Evolutionary conservation across 495 filamentous ascomycete genomes (phyloP).

Genomic region (Pyrenula aspistea): DNA sequence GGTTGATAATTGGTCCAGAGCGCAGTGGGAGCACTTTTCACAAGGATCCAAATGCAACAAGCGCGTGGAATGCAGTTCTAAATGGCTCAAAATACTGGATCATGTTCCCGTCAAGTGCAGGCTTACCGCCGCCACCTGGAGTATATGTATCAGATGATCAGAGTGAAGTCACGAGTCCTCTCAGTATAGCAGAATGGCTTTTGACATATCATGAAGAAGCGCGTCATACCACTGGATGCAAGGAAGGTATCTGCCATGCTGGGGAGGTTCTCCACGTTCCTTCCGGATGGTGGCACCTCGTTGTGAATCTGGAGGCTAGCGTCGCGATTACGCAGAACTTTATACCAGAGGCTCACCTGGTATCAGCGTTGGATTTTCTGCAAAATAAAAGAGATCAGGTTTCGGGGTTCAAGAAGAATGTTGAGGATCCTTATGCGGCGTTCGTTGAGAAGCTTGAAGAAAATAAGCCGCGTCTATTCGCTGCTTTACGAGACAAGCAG

Average conservation of each 20-base stretch:
- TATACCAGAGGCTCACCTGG: constrained; percentile 65
- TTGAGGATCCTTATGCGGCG: constrained; percentile 59
- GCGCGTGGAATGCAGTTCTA: constrained; percentile 93
- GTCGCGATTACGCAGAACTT: constrained; percentile 97
- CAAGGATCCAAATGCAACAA: constrained; percentile 68
- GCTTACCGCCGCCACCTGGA: constrained; percentile 61
- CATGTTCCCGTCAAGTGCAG: constrained; percentile 66
- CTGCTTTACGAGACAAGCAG: constrained; percentile 50
- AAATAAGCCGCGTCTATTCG: constrained; percentile 51
- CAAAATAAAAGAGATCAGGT: constrained; percentile 72
- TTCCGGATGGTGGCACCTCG: constrained; percentile 91
- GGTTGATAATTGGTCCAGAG: constrained; percentile 86
- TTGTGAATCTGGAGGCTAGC: constrained; percentile 73
- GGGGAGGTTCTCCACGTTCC: constrained; percentile 94
- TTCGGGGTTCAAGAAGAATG: constrained; percentile 68
- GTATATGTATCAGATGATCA: constrained; percentile 87
- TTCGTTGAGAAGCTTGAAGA: constrained; percentile 62
- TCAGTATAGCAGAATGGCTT: constrained; percentile 94
- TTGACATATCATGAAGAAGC: constrained; percentile 86
- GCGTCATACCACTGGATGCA: constrained; percentile 60
- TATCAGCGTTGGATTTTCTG: constrained; percentile 69
- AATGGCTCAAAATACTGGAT: constrained; percentile 96
- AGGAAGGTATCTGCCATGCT: constrained; percentile 75
- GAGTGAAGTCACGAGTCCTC: constrained; percentile 86
- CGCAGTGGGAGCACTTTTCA: constrained; percentile 93